Evolutionary conservation across 352 stramenopile species (phyloP), one percentile per base, ranked within the genome.

Genomic region (Globisporangium paroecandrum): DNA sequence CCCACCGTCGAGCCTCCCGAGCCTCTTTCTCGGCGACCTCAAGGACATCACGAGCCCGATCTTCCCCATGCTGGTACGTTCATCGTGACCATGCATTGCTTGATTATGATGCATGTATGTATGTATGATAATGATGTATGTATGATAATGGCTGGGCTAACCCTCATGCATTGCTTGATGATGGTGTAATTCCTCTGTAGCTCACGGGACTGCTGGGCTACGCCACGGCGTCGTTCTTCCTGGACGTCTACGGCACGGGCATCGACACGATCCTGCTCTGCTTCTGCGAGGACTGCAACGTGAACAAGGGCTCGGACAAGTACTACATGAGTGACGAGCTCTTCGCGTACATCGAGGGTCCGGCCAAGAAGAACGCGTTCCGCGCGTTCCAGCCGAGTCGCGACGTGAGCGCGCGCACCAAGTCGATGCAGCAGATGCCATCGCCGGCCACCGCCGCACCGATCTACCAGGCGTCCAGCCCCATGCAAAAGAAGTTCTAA

Each of bases 251-350:
- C 68, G 87, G 83, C 53, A 93, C 82, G 24, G 83, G 77, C 10
- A 92, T 95, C 70, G 87, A 96, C 75, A 94, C 83, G 57, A 92
- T 94, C 65, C 66, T 96, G 51, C 83, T 96, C 43, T 93, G 85
- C 74, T 96, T 93, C 73, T 94, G 88, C 61, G 82, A 95, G 69
- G 85, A 94, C 75, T 91, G 83, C 80, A 86, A 87, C 61, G 80
- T 93, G 34, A 93, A 91, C 73, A 89, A 91, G 61, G 76, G 70
- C 53, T 87, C 85, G 2, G 76, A 85, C 62, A 80, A 83, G 67
- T 93, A 91, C 76, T 93, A 89, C 77, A 93, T 93, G 85, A 91
- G 81, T 58, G 83, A 93, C 68, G 83, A 93, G 57, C 79, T 93
- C 3, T 77, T 93, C 18, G 82, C 83, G n/a, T 93, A 80, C 69